Evolutionary conservation across 2,329 filamentous ascomycete species (phyloP), one percentile per base, ranked within the genome.

Genomic region (Pestalotiopsis sp.): DNA sequence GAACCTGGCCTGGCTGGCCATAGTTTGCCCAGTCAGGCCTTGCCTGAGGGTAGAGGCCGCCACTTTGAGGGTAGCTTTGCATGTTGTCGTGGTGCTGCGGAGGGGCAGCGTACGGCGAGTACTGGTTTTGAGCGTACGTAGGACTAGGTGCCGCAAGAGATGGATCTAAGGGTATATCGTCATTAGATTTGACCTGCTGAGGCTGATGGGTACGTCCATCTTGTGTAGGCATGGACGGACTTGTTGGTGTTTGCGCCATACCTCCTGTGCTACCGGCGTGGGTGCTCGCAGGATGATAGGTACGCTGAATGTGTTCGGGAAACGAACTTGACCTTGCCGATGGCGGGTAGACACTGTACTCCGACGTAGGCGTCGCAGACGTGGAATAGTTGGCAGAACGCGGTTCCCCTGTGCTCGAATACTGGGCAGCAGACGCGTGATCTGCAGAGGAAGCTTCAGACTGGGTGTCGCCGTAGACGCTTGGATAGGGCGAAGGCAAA

Each of bases 161-260:
- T 79, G 95, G 94, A 97, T 98, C 95, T 98, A 97, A 95, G 92
- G 94, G 94, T 87, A 97, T 90, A 91, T 94, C 92, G 89, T 89
- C 89, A 94, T 97, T 93, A 97, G 95, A 97, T 84, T 94, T 95
- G 85, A 91, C 88, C 87, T 90, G 87, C 82, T 88, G 86, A 85
- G 89, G 87, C 86, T 91, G 91, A 91, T 92, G 90, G 88, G 87
- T 91, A 85, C 88, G 86, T 80, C 83, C 92, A 93, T 94, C 92
- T 89, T 91, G 89, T 86, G 93, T 86, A 90, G 92, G 88, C 88
- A 93, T 89, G 85, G 93, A 97, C 94, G 93, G 93, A 97, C 95
- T 97, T 92, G 93, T 93, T 92, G 94, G 84, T 85, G 87, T 90
- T 93, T 97, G 94, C 90, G 95, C 94, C 95, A 98, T 98, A 91